Base-by-base conservation (phyloP, 306 rosid genomes). In the Styphnolobium japonicum region DNA sequence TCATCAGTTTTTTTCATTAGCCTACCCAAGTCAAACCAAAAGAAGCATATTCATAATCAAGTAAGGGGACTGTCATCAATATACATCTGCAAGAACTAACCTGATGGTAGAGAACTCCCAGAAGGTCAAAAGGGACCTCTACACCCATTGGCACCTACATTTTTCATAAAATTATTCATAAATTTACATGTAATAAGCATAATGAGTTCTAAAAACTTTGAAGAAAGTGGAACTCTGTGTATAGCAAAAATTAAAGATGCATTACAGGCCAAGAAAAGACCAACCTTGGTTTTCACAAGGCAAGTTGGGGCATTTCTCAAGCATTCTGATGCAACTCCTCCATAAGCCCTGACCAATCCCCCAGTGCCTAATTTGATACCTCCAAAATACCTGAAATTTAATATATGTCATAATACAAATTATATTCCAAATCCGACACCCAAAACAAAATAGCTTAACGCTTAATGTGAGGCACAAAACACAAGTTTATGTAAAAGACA, bases 291-390 rank as follows among this genome's bases (percentile, higher is more conserved):
- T 87, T 94, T 94, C 34, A 94, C 89, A 57, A 92, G 85, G 86
- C 88, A 86, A 65, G 94, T 88, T 10, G 93, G 89, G 63, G 97
- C 93, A 79, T 81, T 86, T 89, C 90, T 89, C 86, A 92, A 80
- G 90, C 97, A 94, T 75, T 94, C 98, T 36, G 91, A 88, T 46
- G 97, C 84, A 78, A 94, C 97, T 82, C 98, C 98, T 71, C 97
- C 97, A 82, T 92, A 94, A 71, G 98, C 97, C 87, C 97, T 88
- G 75, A 92, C 97, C 79, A 94, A 80, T 66, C 97, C 98, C 8
- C 98, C 98, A 0, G 97, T 87, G 36, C 97, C 98, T 49, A 94
- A 87, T 83, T 94, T 92, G 79, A 94, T 94, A 18, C 98, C 98
- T 60, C 98, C 98, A 71, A 92, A 94, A 82, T 92, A 43, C 83